Evolutionary conservation across 768 basidiomycete genomes (phyloP), one percentile per base, ranked within the genome.

Genomic region (Crucibulum laeve): DNA sequence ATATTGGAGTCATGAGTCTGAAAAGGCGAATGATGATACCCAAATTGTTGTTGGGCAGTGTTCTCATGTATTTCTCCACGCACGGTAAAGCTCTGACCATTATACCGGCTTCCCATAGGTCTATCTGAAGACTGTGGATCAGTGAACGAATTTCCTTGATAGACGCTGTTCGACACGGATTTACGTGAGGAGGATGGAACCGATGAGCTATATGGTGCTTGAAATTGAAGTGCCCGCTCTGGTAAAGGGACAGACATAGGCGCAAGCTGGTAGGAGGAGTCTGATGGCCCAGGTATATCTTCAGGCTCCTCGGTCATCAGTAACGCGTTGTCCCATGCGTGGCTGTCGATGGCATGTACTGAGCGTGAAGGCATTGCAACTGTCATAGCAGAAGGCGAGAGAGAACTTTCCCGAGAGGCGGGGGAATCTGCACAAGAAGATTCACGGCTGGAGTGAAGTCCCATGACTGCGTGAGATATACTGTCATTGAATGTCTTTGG

Each of bases 321-420:
- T 40, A 84, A 66, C 1, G 71, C 62, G 24, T 82, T 75, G 34
- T 78, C 73, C 84, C 84, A 85, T 42, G 66, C 59, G 39, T 64
- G 54, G 37, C 67, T 60, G 50, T 78, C 77, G 40, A 76, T 71
- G 42, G 75, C 72, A 36, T 68, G 71, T 55, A 73, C 62, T 25
- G 65, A 60, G 21, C 69, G 70, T 28, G 74, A 68, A 19, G 79
- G 66, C 53, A 75, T 64, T 1, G 76, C 69, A 39, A 73, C 70
- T 3, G 79, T 69, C 15, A 77, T 64, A 23, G 69, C 69, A 15
- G 73, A 67, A n/a, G 86, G 85, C 3, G 85, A 85, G 26, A 73
- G 61, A 14, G 84, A 86, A 51, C 80, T 79, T 15, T 73, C 71
- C 44, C 82, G 71, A 25, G 81, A 77, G 3, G 58, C 58, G 3